phyloP scores from a whole-genome alignment of 2,329 filamentous ascomycete species.

The Sordariomycetes sp. region DNA sequence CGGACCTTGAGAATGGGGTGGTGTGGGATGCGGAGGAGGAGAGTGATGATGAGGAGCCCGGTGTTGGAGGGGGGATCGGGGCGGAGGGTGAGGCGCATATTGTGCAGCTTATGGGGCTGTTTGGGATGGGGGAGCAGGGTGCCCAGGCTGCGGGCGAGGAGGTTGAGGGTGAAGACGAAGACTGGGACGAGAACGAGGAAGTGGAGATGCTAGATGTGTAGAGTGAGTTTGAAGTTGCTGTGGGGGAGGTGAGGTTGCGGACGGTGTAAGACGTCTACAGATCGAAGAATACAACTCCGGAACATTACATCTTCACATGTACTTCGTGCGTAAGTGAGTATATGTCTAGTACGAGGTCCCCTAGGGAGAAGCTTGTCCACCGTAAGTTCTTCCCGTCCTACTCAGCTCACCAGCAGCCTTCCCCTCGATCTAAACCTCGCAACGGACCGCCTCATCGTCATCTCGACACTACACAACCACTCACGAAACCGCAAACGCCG shows the following conservation, averaged over 20 bases:
- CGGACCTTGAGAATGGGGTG: not conserved
- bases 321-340: too few relatives aligned
- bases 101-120: not conserved
- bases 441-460: too few relatives aligned
- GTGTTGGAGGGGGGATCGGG: not conserved
- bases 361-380: too few relatives aligned
- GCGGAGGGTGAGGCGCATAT: not conserved
- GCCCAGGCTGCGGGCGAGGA: not conserved
- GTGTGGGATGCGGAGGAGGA: not conserved
- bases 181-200: not conserved
- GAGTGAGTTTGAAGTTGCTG: not conserved
- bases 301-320: too few relatives aligned
- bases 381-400: too few relatives aligned
- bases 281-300: not conserved
- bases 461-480: too few relatives aligned
- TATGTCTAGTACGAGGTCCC: too few relatives aligned
- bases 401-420: too few relatives aligned
- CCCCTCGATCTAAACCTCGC: too few relatives aligned
- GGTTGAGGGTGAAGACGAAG: not conserved
- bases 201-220: slow-evolving; percentile 1
- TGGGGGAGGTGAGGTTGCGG: not conserved
- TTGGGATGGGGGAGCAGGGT: not conserved
- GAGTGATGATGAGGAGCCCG: slow-evolving; percentile 5
- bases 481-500: not conserved
- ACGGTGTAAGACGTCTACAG: not conserved